A percentile compares a stretch with the other conserved stretches of the same genome.
Evolutionary conservation across 1,284 basidiomycete genomes (phyloP).

Genomic region (Cutaneotrichosporon sp.): DNA sequence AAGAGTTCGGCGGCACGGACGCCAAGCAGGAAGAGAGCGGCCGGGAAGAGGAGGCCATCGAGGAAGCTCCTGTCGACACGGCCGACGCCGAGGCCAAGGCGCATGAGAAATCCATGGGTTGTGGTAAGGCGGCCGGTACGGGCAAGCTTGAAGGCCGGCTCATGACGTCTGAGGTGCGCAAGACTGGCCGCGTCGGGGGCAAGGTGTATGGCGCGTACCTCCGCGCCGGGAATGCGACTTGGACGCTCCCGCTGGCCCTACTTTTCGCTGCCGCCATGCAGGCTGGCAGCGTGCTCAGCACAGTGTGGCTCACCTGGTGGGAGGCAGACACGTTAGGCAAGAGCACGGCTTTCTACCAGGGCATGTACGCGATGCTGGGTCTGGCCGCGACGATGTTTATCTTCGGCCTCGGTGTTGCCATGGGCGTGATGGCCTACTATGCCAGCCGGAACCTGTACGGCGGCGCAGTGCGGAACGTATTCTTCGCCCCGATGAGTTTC

Average conservation of each 20-base stretch:
- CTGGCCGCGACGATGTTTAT: slow-evolving; percentile 60
- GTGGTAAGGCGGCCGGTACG: slow-evolving; percentile 59
- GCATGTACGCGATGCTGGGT: slow-evolving; percentile 67
- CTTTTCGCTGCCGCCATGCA: slow-evolving; percentile 64
- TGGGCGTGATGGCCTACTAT: slow-evolving; percentile 61
- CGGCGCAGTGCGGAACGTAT: slow-evolving; percentile 60
- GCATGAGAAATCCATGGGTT: slow-evolving; percentile 31
- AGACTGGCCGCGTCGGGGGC: slow-evolving; percentile 65
- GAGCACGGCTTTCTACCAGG: slow-evolving; percentile 63
- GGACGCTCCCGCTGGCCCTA: slow-evolving; percentile 63
- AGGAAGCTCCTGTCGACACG: slow-evolving; percentile 27
- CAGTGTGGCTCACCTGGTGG: slow-evolving; percentile 68
- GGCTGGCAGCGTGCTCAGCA: slow-evolving; percentile 55
- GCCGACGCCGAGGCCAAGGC: not conserved
- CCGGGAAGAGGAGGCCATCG: slow-evolving; percentile 48
- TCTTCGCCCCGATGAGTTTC: slow-evolving; percentile 68
- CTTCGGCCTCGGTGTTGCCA: slow-evolving; percentile 61
- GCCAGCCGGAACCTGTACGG: slow-evolving; percentile 64
- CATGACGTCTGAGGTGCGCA: slow-evolving; percentile 55
- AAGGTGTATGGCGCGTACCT: slow-evolving; percentile 69
- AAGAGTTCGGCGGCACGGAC: slow-evolving; percentile 62
- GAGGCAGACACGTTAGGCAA: slow-evolving; percentile 56
- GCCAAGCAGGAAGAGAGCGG: slow-evolving; percentile 56
- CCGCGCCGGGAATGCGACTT: slow-evolving; percentile 61
- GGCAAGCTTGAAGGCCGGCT: slow-evolving; percentile 60